phyloP scores from a whole-genome alignment of 2,329 filamentous ascomycete species.

The Pyrenophora seminiperda region DNA sequence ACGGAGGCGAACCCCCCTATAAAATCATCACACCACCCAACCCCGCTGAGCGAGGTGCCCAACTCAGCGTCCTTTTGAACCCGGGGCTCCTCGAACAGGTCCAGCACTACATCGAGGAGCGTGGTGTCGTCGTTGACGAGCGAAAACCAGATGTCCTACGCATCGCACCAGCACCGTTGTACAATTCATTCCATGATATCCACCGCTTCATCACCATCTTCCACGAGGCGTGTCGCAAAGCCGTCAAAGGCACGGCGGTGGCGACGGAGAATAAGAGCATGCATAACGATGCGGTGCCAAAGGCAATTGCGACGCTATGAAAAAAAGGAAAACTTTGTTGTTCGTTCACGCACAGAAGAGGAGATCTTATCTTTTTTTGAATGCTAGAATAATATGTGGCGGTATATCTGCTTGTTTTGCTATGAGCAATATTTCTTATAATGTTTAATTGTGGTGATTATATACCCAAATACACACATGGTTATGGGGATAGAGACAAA shows the following conservation, averaged over 20 bases:
- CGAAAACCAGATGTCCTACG: constrained; percentile 83
- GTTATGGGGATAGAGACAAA: too few relatives aligned
- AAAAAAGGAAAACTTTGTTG: too few relatives aligned
- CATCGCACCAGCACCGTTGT: constrained; percentile 81
- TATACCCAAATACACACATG: too few relatives aligned
- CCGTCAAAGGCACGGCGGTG: constrained; percentile 17
- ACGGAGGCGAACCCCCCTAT: constrained; percentile 45
- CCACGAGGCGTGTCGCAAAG: constrained; percentile 53
- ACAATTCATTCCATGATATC: constrained; percentile 79
- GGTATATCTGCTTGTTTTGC: too few relatives aligned
- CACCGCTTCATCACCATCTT: constrained; percentile 54
- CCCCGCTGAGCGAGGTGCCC: constrained; percentile 72
- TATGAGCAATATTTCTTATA: too few relatives aligned
- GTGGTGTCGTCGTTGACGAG: constrained; percentile 79
- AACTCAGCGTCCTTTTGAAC: constrained; percentile 74
- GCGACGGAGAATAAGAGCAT: neutral
- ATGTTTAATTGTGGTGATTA: too few relatives aligned
- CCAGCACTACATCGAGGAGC: constrained; percentile 65
- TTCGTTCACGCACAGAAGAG: too few relatives aligned
- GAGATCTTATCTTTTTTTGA: too few relatives aligned
- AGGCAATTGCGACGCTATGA: constrained; percentile 20
- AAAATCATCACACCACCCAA: constrained; percentile 71
- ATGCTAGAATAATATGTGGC: too few relatives aligned
- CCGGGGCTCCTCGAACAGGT: constrained; percentile 74
- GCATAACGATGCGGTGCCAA: constrained; percentile 7